phyloP scores from a whole-genome alignment of 495 filamentous ascomycete genomes.

The Cercophora newfieldiana region DNA sequence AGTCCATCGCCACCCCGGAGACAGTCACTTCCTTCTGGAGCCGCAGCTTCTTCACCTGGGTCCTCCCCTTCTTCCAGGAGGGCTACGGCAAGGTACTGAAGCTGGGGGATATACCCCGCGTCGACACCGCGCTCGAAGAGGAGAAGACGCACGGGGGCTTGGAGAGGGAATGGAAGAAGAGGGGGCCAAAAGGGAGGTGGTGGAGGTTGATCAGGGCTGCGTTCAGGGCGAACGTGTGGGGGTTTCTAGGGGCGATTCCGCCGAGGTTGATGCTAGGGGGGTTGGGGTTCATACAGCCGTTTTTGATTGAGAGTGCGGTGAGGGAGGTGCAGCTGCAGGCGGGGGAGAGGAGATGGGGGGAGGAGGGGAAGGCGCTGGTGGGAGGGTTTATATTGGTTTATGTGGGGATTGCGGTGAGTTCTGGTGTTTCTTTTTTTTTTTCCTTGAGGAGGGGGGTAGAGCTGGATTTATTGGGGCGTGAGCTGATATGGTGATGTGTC shows the following conservation, averaged over 20 bases:
- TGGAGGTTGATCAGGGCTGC: conserved; percentile 12
- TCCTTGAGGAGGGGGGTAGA: too few relatives aligned
- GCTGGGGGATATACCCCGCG: conserved; percentile 33
- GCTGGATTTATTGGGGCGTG: too few relatives aligned
- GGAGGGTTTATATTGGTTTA: conserved; percentile 58
- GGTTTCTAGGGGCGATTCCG: conserved; percentile 10
- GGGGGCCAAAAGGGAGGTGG: neutral
- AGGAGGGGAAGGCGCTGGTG: conserved; percentile 53
- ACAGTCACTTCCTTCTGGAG: conserved; percentile 33
- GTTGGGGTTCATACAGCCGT: conserved; percentile 14
- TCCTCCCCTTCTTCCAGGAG: conserved; percentile 31
- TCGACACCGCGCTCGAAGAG: conserved; percentile 24
- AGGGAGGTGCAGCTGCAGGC: neutral
- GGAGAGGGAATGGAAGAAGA: conserved; percentile 5
- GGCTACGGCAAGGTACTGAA: conserved; percentile 32
- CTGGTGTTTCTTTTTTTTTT: neutral
- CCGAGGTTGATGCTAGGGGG: neutral
- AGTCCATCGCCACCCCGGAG: conserved; percentile 27
- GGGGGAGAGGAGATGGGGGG: neutral
- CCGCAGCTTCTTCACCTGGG: conserved; percentile 37
- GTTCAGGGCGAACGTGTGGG: conserved; percentile 9
- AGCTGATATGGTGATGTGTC: neutral
- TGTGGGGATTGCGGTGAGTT: conserved; percentile 50
- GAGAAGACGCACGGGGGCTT: neutral
- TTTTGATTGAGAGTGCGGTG: conserved; percentile 8